These are phyloP conservation scores for Fusarium sp. DNA, from an alignment of 2,329 filamentous ascomycete species.

Conservation along the genomic window DNA sequence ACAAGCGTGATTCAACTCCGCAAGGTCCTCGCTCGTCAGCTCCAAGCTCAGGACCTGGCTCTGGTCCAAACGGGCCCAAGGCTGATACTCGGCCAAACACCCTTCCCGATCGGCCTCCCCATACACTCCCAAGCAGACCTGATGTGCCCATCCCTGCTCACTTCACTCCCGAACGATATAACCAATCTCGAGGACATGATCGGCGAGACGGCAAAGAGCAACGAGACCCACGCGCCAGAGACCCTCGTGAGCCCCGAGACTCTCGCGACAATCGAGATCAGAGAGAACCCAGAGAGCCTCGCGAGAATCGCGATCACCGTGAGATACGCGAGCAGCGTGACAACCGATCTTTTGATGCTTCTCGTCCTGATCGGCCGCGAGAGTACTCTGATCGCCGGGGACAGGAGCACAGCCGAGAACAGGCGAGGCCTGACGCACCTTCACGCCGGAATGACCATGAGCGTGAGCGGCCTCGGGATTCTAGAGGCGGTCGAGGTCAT, in stretches of 20 bases:
- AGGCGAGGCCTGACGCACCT: conserved; percentile 46
- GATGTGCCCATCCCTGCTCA: conserved; percentile 67
- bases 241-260: conserved; percentile 47
- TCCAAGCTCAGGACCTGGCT: conserved; percentile 31
- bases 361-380: conserved; percentile 56
- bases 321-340: conserved; percentile 53
- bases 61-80: conserved; percentile 37
- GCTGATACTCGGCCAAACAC: conserved; percentile 49
- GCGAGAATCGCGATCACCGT: conserved; percentile 55
- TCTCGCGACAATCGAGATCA: conserved; percentile 44
- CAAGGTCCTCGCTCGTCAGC: conserved; percentile 44
- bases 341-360: conserved; percentile 53
- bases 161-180: conserved; percentile 60
- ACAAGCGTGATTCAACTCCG: conserved; percentile 41
- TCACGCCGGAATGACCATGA: conserved; percentile 57
- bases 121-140: conserved; percentile 67
- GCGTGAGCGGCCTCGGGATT: conserved; percentile 53
- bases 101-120: conserved; percentile 52
- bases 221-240: conserved; percentile 50
- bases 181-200: conserved; percentile 55
- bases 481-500: conserved; percentile 41
- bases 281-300: conserved; percentile 53
- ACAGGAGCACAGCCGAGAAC: conserved; percentile 49
- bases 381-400: conserved; percentile 59
- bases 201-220: conserved; percentile 53